Evolutionary conservation across 345 rosid species (phyloP), one percentile per base, ranked within the genome.

Genomic region (Viola odorata): DNA sequence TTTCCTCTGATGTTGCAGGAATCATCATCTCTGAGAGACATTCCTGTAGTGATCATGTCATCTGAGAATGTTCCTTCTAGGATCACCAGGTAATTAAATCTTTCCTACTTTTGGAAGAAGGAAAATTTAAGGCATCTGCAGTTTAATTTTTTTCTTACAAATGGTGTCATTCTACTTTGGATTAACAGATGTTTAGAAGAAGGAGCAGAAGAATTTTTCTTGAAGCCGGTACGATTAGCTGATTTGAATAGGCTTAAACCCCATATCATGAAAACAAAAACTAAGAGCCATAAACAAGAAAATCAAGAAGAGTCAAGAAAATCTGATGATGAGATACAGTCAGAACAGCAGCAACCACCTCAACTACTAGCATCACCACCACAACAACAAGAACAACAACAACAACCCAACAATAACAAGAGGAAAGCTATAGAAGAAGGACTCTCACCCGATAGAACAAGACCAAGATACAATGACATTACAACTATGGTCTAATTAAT

Each of bases 11-110:
- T 59, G 52, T 71, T 67, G 60, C 79, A 84, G 87, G 85, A 82
- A 69, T 82, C 90, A 53, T 75, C 85, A 37, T 77, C 77, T 54
- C 61, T 84, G 60, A 82, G 76, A 68, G 65, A 81, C 73, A 82
- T 84, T 55, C 95, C 95, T 3, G 88, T 82, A 5, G 88, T 87
- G 53, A 82, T 87, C 53, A 87, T 84, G 88, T 87, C 95, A 69
- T 87, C 95, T 16, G 91, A 87, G 74, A 84, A 87, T 68, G 90
- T 82, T 8, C 91, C 88, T 69, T 76, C 91, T 48, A 77, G 88
- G 53, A 81, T 87, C 73, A 81, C 49, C 75, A 78, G 86, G 86
- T 85, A 57, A 73, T 32, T 61, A 7, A 10, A 13, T 10, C 49
- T 39, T 49, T 1, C 12, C 8, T 16, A n/a, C 13, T 44, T 6